Conservation (phyloP, 108 stramenopile species). For the Pseudonitzschia multiseries region DNA sequence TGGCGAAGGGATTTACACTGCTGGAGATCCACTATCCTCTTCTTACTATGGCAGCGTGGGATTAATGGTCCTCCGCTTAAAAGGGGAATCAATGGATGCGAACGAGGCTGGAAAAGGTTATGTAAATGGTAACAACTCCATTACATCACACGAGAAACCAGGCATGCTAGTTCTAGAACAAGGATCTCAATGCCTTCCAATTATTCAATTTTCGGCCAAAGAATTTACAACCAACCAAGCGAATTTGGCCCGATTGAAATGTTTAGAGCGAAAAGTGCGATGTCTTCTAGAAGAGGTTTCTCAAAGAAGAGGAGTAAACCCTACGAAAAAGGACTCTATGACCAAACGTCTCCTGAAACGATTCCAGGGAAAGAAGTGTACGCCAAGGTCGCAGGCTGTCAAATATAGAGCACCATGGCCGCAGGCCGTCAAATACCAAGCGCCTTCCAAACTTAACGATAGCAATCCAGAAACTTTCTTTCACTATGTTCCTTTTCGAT, state of each 20-base stretch:
- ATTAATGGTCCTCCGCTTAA: conserved; percentile 2
- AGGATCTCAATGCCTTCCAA: not conserved
- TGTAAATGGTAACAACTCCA: not conserved
- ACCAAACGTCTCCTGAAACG: not conserved
- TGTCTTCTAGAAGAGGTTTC: not conserved
- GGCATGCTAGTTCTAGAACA: not conserved
- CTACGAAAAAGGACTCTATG: not conserved
- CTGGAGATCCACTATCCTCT: not conserved
- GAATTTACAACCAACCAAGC: conserved; percentile 3
- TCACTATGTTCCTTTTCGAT: not conserved
- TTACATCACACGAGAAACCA: not conserved
- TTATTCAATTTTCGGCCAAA: not conserved
- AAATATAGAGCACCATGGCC: not conserved
- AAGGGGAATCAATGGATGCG: conserved; percentile 9
- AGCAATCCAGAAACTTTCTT: not conserved
- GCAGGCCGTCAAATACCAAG: not conserved
- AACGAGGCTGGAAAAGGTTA: not conserved
- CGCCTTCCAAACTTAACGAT: not conserved
- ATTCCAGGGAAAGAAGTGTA: not conserved
- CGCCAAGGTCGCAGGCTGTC: not conserved
- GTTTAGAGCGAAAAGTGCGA: not conserved
- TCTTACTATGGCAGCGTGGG: not conserved
- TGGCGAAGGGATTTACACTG: conserved; percentile 3
- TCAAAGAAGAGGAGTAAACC: not conserved
- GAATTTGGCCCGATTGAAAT: not conserved